Conservation (phyloP, 2,329 filamentous ascomycete genomes). For the Colletotrichum scovillei region DNA sequence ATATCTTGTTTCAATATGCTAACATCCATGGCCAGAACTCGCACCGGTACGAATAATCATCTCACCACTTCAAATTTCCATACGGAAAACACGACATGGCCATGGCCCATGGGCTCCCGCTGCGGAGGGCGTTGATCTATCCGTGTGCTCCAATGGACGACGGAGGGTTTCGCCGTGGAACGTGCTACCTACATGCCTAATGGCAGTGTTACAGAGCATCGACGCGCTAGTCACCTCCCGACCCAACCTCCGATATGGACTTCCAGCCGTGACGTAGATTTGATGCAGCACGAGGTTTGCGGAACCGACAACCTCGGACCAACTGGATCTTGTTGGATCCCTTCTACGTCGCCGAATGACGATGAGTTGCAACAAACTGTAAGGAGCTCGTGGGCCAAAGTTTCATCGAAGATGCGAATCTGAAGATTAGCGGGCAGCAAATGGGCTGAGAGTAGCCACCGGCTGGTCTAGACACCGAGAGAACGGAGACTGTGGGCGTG, state of each 20-base stretch:
- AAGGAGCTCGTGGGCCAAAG: slow-evolving; percentile 8
- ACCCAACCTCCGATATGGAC: slow-evolving; percentile 9
- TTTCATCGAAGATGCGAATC: slow-evolving; percentile 13
- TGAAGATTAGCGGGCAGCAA: slow-evolving; percentile 1
- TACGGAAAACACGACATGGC: slow-evolving; percentile 4
- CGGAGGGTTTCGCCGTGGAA: slow-evolving; percentile 20
- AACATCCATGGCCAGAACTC: background rate
- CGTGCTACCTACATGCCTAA: slow-evolving; percentile 1
- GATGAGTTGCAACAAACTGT: slow-evolving; percentile 1
- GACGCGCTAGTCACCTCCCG: slow-evolving; percentile 19
- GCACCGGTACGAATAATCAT: background rate
- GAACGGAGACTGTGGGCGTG: slow-evolving; percentile 21
- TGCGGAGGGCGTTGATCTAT: slow-evolving; percentile 25
- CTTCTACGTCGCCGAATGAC: slow-evolving; percentile 12
- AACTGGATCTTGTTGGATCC: background rate
- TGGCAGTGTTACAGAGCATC: slow-evolving; percentile 21
- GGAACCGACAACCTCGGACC: slow-evolving; percentile 2
- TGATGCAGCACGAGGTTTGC: slow-evolving; percentile 26
- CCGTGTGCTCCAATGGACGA: background rate
- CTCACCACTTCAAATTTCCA: background rate
- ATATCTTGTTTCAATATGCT: background rate
- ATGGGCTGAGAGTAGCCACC: slow-evolving; percentile 17
- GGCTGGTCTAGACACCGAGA: slow-evolving; percentile 21
- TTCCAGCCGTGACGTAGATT: slow-evolving; percentile 26
- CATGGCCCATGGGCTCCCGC: background rate